Percentiles rank a stretch among this genome's conserved stretches.
phyloP scores from a whole-genome alignment of 441 rosid species.

The Pelargonium citronellum region DNA sequence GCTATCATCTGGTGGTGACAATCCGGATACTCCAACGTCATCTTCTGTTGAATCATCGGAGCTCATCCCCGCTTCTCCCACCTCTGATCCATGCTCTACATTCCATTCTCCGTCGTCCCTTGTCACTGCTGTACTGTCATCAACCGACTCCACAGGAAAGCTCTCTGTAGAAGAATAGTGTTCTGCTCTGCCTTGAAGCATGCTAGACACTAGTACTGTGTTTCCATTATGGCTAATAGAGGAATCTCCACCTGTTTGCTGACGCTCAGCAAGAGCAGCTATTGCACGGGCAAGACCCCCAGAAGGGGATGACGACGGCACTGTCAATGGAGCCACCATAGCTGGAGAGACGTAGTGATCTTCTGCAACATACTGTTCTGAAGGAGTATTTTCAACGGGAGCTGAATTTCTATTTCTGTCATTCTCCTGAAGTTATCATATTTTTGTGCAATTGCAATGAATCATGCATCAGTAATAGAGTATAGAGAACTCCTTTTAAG shows the following conservation, averaged over 20 bases:
- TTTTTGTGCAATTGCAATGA: slow-evolving; percentile 11
- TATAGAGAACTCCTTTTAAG: not conserved
- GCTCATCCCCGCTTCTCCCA: slow-evolving; percentile 64
- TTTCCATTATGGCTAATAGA: slow-evolving; percentile 30
- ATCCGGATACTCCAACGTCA: slow-evolving; percentile 25
- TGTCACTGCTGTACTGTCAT: slow-evolving; percentile 25
- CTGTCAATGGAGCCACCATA: slow-evolving; percentile 34
- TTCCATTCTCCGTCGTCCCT: slow-evolving; percentile 50
- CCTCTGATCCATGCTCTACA: slow-evolving; percentile 41
- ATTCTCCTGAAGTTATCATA: slow-evolving; percentile 46
- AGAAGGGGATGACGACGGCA: slow-evolving; percentile 68
- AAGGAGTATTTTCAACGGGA: slow-evolving; percentile 34
- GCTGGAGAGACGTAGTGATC: slow-evolving; percentile 36
- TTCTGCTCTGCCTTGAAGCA: slow-evolving; percentile 37
- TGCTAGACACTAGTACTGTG: slow-evolving; percentile 25
- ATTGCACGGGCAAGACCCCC: slow-evolving; percentile 80
- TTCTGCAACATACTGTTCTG: slow-evolving; percentile 45
- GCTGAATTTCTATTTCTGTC: slow-evolving; percentile 38
- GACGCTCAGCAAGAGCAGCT: slow-evolving; percentile 89
- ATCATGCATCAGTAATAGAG: not conserved
- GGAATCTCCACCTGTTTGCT: slow-evolving; percentile 61
- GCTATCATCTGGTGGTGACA: slow-evolving; percentile 30
- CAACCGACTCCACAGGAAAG: slow-evolving; percentile 25
- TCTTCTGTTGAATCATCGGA: slow-evolving; percentile 46
- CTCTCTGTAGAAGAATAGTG: slow-evolving; percentile 31